These are phyloP conservation scores for Cylindrotheca closterium DNA, from an alignment of 108 stramenopile genomes.

Conservation along the genomic window DNA sequence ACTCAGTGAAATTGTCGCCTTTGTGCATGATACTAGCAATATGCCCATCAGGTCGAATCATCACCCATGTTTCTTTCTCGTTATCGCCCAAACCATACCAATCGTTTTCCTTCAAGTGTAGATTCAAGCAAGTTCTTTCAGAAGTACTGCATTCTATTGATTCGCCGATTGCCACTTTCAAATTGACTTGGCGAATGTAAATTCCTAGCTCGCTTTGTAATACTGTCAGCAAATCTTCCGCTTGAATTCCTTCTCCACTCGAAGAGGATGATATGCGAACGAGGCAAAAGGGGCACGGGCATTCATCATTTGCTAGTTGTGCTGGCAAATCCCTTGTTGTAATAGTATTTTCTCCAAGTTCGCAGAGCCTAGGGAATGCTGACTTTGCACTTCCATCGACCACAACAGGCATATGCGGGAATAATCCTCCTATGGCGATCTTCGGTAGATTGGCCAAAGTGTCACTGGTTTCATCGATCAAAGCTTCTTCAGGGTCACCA, in stretches of 20 bases:
- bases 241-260: not conserved
- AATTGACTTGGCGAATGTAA: not conserved
- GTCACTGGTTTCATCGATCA: conserved; percentile 24
- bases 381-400: conserved; percentile 1
- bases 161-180: not conserved
- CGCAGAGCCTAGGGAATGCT: not conserved
- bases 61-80: conserved; percentile 1
- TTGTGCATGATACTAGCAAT: conserved; percentile 37
- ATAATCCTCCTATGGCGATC: conserved; percentile 46
- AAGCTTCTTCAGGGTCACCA: not conserved
- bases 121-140: not conserved
- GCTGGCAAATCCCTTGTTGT: conserved; percentile 35
- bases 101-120: not conserved
- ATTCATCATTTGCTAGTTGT: conserved; percentile 12
- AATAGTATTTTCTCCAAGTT: conserved; percentile 1
- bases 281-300: conserved; percentile 24
- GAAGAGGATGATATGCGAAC: conserved; percentile 3
- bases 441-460: conserved; percentile 40
- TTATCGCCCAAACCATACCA: not conserved
- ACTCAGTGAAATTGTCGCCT: no score
- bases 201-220: not conserved
- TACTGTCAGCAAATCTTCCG: not conserved
- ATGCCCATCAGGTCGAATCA: conserved; percentile 73
- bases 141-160: not conserved
- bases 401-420: conserved; percentile 59